Conservation (phyloP, 768 basidiomycete genomes). For the Leccinum variicolor region DNA sequence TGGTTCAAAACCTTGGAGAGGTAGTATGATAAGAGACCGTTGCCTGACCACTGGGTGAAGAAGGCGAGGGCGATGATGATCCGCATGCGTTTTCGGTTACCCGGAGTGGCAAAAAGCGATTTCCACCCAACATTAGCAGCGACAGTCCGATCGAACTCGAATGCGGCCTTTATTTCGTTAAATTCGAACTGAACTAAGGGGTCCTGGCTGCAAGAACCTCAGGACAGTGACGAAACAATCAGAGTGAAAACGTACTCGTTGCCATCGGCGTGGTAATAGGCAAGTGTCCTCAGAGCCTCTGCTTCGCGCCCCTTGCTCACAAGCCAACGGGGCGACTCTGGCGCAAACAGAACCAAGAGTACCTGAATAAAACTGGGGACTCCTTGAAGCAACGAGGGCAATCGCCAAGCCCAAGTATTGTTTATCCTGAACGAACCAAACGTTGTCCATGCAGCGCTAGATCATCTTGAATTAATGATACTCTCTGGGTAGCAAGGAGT, state of each 20-base stretch:
- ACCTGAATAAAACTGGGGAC: no score
- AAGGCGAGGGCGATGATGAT: neutral
- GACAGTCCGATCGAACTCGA: neutral
- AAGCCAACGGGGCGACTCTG: no score
- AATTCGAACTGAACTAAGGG: neutral
- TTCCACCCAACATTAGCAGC: no score
- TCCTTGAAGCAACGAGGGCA: no score
- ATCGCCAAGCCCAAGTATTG: no score
- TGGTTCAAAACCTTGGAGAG: neutral
- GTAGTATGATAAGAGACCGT: neutral
- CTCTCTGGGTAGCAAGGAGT: neutral
- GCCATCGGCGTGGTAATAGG: no score
- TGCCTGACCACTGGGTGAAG: neutral
- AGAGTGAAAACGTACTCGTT: no score
- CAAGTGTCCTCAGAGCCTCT: no score
- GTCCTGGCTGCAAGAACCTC: neutral
- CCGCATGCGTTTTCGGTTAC: neutral
- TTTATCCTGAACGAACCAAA: no score
- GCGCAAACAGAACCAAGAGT: no score
- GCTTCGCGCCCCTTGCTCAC: no score
- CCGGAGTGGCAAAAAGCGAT: no score
- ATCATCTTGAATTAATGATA: neutral
- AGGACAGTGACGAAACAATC: neutral
- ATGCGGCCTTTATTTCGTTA: neutral
- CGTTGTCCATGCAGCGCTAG: neutral